Percentiles rank a stretch among this genome's conserved stretches.
These are phyloP conservation scores for Fagus sylvatica DNA, from an alignment of 306 rosid species.

Conservation along the genomic window DNA sequence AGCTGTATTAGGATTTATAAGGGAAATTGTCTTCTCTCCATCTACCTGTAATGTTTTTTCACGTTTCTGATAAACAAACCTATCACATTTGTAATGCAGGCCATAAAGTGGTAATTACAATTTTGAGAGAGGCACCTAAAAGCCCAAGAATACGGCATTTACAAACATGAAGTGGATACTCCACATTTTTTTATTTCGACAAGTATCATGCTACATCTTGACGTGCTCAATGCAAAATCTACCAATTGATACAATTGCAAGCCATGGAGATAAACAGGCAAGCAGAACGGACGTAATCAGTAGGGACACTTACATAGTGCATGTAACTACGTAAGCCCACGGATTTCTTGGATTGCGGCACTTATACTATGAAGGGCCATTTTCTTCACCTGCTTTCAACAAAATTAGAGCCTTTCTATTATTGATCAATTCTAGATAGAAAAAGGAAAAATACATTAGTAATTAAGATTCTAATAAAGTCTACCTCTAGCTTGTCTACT, in stretches of 20 bases:
- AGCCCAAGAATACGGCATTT: background rate
- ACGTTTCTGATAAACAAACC: background rate
- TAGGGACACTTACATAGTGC: slow-evolving; percentile 53
- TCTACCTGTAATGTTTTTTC: background rate
- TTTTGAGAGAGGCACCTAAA: slow-evolving; percentile 25
- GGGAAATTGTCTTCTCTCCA: background rate
- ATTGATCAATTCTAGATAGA: slow-evolving; percentile 9
- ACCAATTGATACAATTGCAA: slow-evolving; percentile 19
- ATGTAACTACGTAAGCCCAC: slow-evolving; percentile 57
- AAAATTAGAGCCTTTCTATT: slow-evolving; percentile 8
- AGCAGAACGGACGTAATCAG: background rate
- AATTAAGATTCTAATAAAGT: slow-evolving; percentile 13
- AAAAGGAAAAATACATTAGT: slow-evolving; percentile 1
- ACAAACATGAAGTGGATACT: slow-evolving; percentile 11
- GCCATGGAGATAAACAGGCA: background rate
- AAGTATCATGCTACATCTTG: slow-evolving; percentile 28
- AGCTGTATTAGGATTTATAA: background rate
- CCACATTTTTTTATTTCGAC: slow-evolving; percentile 1
- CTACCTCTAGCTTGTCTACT: slow-evolving; percentile 81
- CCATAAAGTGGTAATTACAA: slow-evolving; percentile 16
- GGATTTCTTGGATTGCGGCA: slow-evolving; percentile 75
- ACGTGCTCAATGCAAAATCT: slow-evolving; percentile 28
- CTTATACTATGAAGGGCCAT: slow-evolving; percentile 71
- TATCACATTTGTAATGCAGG: background rate
- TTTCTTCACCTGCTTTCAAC: slow-evolving; percentile 74